Evolutionary conservation across 2,329 filamentous ascomycete genomes (phyloP).

Genomic region (Colletotrichum viniferum): DNA sequence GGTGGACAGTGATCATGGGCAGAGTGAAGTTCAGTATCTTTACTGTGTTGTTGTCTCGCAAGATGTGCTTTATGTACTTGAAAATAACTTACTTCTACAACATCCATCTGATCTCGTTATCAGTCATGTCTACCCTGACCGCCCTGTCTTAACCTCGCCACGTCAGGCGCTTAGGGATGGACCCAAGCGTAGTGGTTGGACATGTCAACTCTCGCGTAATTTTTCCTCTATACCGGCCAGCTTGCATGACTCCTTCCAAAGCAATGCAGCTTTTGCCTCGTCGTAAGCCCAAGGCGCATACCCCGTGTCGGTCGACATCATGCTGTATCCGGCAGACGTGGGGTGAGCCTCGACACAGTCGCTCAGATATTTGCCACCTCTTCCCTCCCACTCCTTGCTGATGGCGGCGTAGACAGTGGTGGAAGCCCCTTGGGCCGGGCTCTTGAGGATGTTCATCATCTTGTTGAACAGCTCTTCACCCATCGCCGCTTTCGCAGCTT

Average conservation of each 20-base stretch:
- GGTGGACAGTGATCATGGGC: rapidly evolving
- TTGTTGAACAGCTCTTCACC: neutral
- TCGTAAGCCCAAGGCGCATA: slow-evolving; percentile 25
- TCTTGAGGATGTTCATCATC: neutral
- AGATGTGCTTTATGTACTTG: too few species aligned
- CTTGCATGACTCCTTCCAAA: neutral
- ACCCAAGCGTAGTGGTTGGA: too few species aligned
- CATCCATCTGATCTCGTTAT: too few species aligned
- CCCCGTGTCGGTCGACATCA: slow-evolving; percentile 1
- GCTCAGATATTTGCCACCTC: slow-evolving; percentile 49
- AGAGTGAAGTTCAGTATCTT: too few species aligned
- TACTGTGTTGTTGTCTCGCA: too few species aligned
- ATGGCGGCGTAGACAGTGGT: slow-evolving; percentile 49
- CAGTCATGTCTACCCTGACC: too few species aligned
- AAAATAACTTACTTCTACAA: too few species aligned
- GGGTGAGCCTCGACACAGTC: slow-evolving; percentile 33
- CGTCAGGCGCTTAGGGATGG: too few species aligned
- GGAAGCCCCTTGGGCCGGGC: slow-evolving; percentile 48
- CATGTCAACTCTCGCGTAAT: rapidly evolving
- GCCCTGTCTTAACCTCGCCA: too few species aligned
- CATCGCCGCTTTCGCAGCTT: neutral
- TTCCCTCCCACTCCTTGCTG: slow-evolving; percentile 43
- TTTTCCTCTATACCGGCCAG: neutral
- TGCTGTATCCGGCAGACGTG: neutral
- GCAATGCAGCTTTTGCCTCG: neutral